Evolutionary conservation across 176 grass and related monocot genomes (phyloP), one percentile per base, ranked within the genome.

Genomic region (Avena atlantica): DNA sequence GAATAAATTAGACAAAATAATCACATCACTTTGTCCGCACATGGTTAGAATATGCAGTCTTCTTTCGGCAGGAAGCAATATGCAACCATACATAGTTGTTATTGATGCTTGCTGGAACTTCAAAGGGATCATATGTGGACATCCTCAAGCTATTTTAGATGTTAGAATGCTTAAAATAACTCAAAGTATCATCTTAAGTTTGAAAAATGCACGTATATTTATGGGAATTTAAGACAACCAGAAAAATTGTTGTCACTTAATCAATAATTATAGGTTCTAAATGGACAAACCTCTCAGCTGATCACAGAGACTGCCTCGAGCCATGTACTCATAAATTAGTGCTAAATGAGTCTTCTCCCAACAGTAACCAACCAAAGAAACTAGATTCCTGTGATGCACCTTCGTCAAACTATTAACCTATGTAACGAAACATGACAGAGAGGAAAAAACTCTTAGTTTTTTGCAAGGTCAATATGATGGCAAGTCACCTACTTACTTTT

Each of bases 361-460:
- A 31, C 86, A 87, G 70, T 82, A 76, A 87, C 78, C 86, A 82
- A 82, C 4, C 78, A 87, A 76, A 5, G 70, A 56, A 11, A 63
- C 23, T 63, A 63, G 60, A 25, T 63, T 63, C 60, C 3, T 25
- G 60, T 25, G 60, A 25, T 63, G 4, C 60, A 25, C 60, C 60
- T 63, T 63, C 24, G 60, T 25, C 60, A 63, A 63, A 23, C 60
- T 63, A 11, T 63, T 23, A 12, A 63, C 60, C 60, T 63, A 25
- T 23, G 60, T 62, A 62, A 62, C 4, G 9, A 25, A 20, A 52
- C 12, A 52, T 3, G 3, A 13, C 49, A 52, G 11, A 52, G 3
- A 52, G 2, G 50, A 4, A 52, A 52, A 52, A 14, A 52, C 45
- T 24, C 21, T 25, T 25, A 63, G 12, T 63, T 24, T 12, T 25